These are phyloP conservation scores for Petasospora fabianii DNA, from an alignment of 1,139 yeast species.

Conservation along the genomic window DNA sequence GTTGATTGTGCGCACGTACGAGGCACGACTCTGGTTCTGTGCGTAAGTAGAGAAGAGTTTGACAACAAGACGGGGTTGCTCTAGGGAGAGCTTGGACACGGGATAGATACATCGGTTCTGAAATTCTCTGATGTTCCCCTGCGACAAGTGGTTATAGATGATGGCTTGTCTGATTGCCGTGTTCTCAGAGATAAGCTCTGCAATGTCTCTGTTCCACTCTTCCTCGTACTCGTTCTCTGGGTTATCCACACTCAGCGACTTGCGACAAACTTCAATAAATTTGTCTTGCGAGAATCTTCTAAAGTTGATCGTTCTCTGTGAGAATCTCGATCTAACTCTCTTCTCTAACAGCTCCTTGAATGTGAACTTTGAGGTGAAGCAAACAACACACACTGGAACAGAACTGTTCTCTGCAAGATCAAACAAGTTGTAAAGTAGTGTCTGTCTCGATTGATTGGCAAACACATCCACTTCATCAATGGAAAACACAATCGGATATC, in stretches of 20 bases:
- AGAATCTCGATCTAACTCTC: slow-evolving; percentile 84
- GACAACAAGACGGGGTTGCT: slow-evolving; percentile 36
- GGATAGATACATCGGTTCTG: slow-evolving; percentile 50
- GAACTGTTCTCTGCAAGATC: slow-evolving; percentile 75
- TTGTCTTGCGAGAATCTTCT: slow-evolving; percentile 46
- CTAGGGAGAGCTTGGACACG: slow-evolving; percentile 32
- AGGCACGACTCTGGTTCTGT: slow-evolving; percentile 27
- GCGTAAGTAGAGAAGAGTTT: slow-evolving; percentile 31
- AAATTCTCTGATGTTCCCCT: slow-evolving; percentile 55
- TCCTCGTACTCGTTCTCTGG: slow-evolving; percentile 31
- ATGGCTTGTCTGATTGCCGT: slow-evolving; percentile 35
- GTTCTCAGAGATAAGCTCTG: slow-evolving; percentile 28
- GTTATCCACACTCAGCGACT: slow-evolving; percentile 29
- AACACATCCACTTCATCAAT: slow-evolving; percentile 85
- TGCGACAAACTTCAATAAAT: slow-evolving; percentile 35
- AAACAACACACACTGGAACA: slow-evolving; percentile 79
- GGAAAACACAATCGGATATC: slow-evolving; percentile 65
- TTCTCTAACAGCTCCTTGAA: slow-evolving; percentile 82
- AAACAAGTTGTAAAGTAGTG: slow-evolving; percentile 78
- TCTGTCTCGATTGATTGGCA: slow-evolving; percentile 70
- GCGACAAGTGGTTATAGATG: slow-evolving; percentile 51
- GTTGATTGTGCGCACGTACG: slow-evolving; percentile 27
- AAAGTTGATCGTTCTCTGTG: slow-evolving; percentile 68
- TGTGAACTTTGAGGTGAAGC: slow-evolving; percentile 71
- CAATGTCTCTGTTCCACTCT: slow-evolving; percentile 52